Base-by-base conservation (phyloP, 192 early-diverging fungal species). In the Rhizoclosmatium globosum region DNA sequence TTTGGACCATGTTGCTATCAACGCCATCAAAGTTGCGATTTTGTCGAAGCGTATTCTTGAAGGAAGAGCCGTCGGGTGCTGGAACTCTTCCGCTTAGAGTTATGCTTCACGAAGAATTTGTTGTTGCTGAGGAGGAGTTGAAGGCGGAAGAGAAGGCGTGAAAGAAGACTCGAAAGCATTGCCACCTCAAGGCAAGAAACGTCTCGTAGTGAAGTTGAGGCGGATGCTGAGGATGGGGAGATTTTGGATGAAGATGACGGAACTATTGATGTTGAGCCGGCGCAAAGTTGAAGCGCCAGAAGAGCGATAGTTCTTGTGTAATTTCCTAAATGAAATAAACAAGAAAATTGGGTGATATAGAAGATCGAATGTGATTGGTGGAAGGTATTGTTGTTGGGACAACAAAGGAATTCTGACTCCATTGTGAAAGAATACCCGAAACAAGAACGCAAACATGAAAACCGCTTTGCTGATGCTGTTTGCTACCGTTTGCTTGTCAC, bases 181-280 rank as follows among this genome's bases (percentile, higher is more conserved):
- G 3, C 50, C 44, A 19, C 6, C 1, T 0, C 19, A 23, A n/a
- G 70, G 70, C 13, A 48, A 45, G 23, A 62, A 60, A 59, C 56
- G 72, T 9, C 21, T 31, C 21, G 73, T 7, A 38, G 4, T 57
- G 66, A 9, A 13, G 77, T 59, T 6, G 68, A 71, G 31, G 64
- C 48, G 50, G 42, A 78, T 21, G 65, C 13, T 17, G 68, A 70
- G 42, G 75, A 77, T 77, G 75, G 61, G 46, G 77, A 78, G 44
- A 70, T 65, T 61, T 23, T 53, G 15, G 64, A 77, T 13, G 75
- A 50, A n/a, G 48, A n/a, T 39, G 61, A 64, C 50, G 17, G 50
- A 7, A 4, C 19, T 19, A 7, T 19, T 62, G 75, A 50, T 31
- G 64, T 48, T 0, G 56, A 78, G 67, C 56, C 38, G 42, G n/a